Percentiles rank a stretch among this genome's conserved stretches.
Evolutionary conservation across 73 alveolate species (phyloP).

Genomic region (Uronychia binucleata): DNA sequence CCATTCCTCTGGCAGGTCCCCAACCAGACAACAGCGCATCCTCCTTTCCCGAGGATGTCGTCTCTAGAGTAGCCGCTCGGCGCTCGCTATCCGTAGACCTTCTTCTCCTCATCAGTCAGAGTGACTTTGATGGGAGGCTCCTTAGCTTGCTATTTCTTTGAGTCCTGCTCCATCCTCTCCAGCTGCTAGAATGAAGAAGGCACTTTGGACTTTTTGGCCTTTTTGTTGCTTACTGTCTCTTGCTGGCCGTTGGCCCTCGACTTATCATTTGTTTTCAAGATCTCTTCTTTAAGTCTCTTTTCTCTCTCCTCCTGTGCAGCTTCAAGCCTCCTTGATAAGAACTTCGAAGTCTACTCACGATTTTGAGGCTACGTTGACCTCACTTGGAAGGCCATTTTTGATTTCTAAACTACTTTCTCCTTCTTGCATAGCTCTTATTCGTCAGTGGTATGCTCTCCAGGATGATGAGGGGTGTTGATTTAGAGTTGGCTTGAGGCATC

Average conservation of each 20-base stretch:
- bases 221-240: too few relatives aligned
- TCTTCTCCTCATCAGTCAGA: conserved; percentile 59
- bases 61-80: conserved; percentile 60
- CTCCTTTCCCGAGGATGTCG: conserved; percentile 77
- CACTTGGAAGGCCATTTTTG: background rate
- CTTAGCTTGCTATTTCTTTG: background rate
- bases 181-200: background rate
- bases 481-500: too few relatives aligned
- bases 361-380: background rate
- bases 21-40: conserved; percentile 86
- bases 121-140: background rate
- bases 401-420: too few relatives aligned
- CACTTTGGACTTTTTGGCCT: background rate
- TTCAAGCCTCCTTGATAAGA: background rate
- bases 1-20: too few relatives aligned
- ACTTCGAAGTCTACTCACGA: background rate
- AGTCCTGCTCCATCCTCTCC: background rate
- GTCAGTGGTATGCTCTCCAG: too few relatives aligned
- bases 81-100: conserved; percentile 60
- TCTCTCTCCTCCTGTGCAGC: background rate
- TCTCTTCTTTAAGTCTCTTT: too few relatives aligned
- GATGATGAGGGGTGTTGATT: too few relatives aligned
- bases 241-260: too few relatives aligned
- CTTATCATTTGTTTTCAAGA: background rate
- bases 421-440: too few relatives aligned